Conservation (phyloP, 2,329 filamentous ascomycete species). For the Atkinsonella hypoxylon region DNA sequence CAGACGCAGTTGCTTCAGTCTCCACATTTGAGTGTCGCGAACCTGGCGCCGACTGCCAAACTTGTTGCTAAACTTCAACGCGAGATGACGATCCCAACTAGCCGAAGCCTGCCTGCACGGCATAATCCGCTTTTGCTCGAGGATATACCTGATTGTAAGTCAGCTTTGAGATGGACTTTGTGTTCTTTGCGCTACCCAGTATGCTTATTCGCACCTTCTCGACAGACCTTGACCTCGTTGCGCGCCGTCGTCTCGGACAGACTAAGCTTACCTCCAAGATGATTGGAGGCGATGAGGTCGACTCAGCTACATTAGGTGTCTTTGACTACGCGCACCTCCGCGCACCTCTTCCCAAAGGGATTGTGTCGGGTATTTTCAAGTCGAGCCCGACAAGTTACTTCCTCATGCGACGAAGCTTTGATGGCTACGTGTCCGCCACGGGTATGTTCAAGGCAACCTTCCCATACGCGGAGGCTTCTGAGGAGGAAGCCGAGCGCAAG, state of each 20-base stretch:
- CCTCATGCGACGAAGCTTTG: conserved; percentile 80
- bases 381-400: conserved; percentile 88
- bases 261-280: conserved; percentile 81
- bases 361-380: conserved; percentile 87
- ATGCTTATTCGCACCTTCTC: not conserved
- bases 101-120: conserved; percentile 43
- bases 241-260: conserved; percentile 79
- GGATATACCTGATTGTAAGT: conserved; percentile 50
- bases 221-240: conserved; percentile 61
- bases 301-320: conserved; percentile 60
- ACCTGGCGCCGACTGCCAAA: not conserved
- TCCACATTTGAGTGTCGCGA: not conserved
- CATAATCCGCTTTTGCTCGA: conserved; percentile 56
- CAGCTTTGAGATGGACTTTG: not conserved
- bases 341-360: conserved; percentile 81
- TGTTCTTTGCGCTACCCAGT: not conserved
- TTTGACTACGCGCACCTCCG: conserved; percentile 96
- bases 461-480: conserved; percentile 58
- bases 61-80: not conserved
- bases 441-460: conserved; percentile 91
- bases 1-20: not conserved
- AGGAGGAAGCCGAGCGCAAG: conserved; percentile 65
- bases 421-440: conserved; percentile 74
- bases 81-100: conserved; percentile 23
- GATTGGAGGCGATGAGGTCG: conserved; percentile 60